phyloP scores from a whole-genome alignment of 1,284 basidiomycete species.

The Boletus semigastroideus region DNA sequence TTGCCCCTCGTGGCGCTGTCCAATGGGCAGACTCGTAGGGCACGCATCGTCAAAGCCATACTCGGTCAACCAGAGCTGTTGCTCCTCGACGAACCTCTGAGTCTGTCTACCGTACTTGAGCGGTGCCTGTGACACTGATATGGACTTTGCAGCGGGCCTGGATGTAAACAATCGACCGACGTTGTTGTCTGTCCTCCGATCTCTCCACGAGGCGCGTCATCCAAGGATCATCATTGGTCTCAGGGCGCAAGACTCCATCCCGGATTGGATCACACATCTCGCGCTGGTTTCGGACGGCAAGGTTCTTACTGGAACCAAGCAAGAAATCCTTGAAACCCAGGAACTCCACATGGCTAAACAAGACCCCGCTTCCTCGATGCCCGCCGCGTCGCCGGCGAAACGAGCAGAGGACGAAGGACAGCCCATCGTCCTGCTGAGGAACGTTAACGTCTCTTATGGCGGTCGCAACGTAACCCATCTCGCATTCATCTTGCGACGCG shows the following conservation, averaged over 20 bases:
- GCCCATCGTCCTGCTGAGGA: slow-evolving; percentile 47
- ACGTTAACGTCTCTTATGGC: slow-evolving; percentile 74
- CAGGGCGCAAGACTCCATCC: slow-evolving; percentile 78
- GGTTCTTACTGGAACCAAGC: slow-evolving; percentile 47
- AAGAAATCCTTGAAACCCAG: slow-evolving; percentile 35
- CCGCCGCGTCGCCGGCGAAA: neutral
- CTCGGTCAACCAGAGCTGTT: slow-evolving; percentile 70
- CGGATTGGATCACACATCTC: slow-evolving; percentile 81
- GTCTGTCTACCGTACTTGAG: slow-evolving; percentile 38
- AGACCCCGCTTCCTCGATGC: neutral
- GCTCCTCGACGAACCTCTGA: slow-evolving; percentile 84
- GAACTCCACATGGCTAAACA: slow-evolving; percentile 8
- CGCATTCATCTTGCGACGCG: neutral
- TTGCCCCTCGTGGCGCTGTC: slow-evolving; percentile 81
- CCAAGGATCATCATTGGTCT: slow-evolving; percentile 79
- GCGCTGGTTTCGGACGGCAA: slow-evolving; percentile 53
- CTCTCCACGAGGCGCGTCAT: slow-evolving; percentile 51
- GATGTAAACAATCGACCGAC: slow-evolving; percentile 59
- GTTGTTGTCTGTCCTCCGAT: slow-evolving; percentile 58
- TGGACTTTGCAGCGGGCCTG: slow-evolving; percentile 60
- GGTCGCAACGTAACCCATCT: slow-evolving; percentile 50
- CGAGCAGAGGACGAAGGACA: slow-evolving; percentile 16
- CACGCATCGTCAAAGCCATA: slow-evolving; percentile 80
- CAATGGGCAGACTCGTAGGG: slow-evolving; percentile 90
- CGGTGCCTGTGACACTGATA: neutral